Conservation (phyloP, 2,329 filamentous ascomycete genomes). For the Diplocarpon rosae region DNA sequence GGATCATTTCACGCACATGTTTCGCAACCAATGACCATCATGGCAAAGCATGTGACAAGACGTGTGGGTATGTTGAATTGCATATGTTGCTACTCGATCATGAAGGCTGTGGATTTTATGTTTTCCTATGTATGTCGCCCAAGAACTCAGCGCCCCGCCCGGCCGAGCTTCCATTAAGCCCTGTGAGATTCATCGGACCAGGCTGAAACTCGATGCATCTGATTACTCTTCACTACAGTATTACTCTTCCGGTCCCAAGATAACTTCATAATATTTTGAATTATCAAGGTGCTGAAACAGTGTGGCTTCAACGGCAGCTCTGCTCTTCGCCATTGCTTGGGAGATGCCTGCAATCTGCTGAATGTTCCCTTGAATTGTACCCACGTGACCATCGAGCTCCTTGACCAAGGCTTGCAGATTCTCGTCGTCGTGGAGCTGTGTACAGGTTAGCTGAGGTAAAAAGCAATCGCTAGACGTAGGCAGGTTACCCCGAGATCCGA, state of each 20-base stretch:
- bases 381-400: slow-evolving; percentile 25
- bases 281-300: slow-evolving; percentile 23
- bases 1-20: slow-evolving; percentile 6
- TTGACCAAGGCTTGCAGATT: slow-evolving; percentile 20
- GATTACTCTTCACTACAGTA: too few relatives aligned
- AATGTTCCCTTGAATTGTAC: slow-evolving; percentile 25
- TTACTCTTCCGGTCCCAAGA: slow-evolving; percentile 18
- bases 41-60: slow-evolving; percentile 3
- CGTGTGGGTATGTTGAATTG: slow-evolving; percentile 5
- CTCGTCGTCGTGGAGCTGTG: slow-evolving; percentile 20
- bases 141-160: not conserved
- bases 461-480: not conserved
- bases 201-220: too few relatives aligned
- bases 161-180: slow-evolving; percentile 1
- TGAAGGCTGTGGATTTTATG: not conserved
- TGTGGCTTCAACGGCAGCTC: slow-evolving; percentile 24
- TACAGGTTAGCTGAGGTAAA: not conserved
- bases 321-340: slow-evolving; percentile 23
- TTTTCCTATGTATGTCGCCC: not conserved
- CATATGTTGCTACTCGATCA: not conserved
- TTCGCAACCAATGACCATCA: not conserved
- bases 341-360: slow-evolving; percentile 24
- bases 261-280: slow-evolving; percentile 24
- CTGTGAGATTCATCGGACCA: not conserved
- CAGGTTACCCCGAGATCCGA: slow-evolving; percentile 16